Conservation (phyloP, 1,284 basidiomycete species). For the Malassezia yamatoensis region DNA sequence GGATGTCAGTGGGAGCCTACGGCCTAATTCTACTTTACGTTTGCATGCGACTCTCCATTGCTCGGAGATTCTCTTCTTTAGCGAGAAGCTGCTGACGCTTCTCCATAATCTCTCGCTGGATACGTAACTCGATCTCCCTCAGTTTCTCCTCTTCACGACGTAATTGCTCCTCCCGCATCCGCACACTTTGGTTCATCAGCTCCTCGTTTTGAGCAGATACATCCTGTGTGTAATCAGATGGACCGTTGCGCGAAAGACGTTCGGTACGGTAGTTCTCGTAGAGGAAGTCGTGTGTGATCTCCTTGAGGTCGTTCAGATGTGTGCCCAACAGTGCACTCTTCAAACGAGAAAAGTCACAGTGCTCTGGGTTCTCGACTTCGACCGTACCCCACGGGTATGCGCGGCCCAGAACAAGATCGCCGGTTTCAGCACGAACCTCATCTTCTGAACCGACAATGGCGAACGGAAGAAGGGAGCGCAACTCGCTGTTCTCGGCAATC, state of each 20-base stretch:
- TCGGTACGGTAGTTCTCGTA: constrained; percentile 94
- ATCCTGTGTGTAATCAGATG: constrained; percentile 55
- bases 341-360: constrained; percentile 90
- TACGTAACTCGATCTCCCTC: constrained; percentile 94
- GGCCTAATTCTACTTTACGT: background rate
- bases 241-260: constrained; percentile 77
- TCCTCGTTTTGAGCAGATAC: constrained; percentile 61
- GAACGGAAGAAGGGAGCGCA: constrained; percentile 59
- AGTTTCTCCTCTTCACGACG: constrained; percentile 71
- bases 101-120: constrained; percentile 96
- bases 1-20: no score
- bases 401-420: constrained; percentile 78
- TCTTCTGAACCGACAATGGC: constrained; percentile 96
- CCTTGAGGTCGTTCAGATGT: constrained; percentile 78
- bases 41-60: constrained; percentile 58
- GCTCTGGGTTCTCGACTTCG: constrained; percentile 95
- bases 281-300: constrained; percentile 81
- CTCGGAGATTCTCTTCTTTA: constrained; percentile 55
- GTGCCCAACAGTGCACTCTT: constrained; percentile 84
- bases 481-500: constrained; percentile 72
- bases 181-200: constrained; percentile 86
- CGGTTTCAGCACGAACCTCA: constrained; percentile 75
- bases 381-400: constrained; percentile 96
- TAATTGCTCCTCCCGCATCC: constrained; percentile 96
- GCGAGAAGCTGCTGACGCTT: constrained; percentile 80